Conservation (phyloP, 768 basidiomycete species). For the Hericium alpestre region DNA sequence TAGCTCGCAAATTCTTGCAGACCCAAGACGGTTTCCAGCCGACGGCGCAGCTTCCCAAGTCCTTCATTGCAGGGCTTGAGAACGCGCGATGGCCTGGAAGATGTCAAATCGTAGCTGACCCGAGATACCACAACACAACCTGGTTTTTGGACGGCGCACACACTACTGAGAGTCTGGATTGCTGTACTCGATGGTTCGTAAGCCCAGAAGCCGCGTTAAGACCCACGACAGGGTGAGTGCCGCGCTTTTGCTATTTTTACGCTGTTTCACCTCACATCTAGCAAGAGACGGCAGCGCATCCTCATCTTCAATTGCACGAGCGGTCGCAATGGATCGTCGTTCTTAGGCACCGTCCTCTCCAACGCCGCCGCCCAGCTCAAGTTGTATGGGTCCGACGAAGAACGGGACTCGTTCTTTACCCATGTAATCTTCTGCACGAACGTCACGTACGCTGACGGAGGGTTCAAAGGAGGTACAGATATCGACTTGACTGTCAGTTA, state of each 20-base stretch:
- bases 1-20: conserved; percentile 57
- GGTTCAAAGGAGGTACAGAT: conserved; percentile 77
- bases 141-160: conserved; percentile 98
- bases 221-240: conserved; percentile 7
- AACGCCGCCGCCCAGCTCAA: conserved; percentile 40
- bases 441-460: conserved; percentile 84
- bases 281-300: conserved; percentile 26
- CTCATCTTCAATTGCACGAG: conserved; percentile 93
- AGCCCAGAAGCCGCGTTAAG: conserved; percentile 43
- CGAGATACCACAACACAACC: conserved; percentile 35
- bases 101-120: conserved; percentile 76
- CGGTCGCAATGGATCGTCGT: conserved; percentile 69
- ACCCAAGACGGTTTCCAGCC: conserved; percentile 19
- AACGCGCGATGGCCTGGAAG: conserved; percentile 85
- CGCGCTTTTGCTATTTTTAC: background rate
- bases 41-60: conserved; percentile 31
- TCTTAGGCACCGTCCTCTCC: conserved; percentile 52
- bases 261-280: background rate
- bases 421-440: conserved; percentile 93
- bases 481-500: background rate
- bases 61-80: conserved; percentile 54
- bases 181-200: conserved; percentile 84
- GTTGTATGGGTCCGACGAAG: conserved; percentile 27
- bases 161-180: conserved; percentile 80
- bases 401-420: conserved; percentile 51